Evolutionary conservation across 129 eudicot species (phyloP).

Genomic region (Dittrichia graveolens): DNA sequence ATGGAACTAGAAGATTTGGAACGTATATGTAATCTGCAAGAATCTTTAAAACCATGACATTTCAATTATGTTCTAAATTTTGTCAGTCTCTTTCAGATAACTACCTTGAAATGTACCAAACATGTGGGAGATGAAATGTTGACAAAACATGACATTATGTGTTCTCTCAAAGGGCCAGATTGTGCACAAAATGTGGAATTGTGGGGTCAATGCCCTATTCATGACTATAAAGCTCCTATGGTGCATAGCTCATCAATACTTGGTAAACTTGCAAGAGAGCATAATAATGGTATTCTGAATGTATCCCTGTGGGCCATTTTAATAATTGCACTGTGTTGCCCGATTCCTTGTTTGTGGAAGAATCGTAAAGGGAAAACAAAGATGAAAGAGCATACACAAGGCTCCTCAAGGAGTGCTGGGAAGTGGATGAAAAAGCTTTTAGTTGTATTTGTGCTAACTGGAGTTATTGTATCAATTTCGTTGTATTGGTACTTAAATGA

Average conservation of each 20-base stretch:
- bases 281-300: conserved; percentile 37
- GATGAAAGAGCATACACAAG: conserved; percentile 49
- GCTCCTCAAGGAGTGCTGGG: conserved; percentile 51
- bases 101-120: conserved; percentile 50
- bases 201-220: conserved; percentile 49
- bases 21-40: conserved; percentile 19
- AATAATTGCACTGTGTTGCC: conserved; percentile 46
- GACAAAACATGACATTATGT: conserved; percentile 29
- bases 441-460: conserved; percentile 43
- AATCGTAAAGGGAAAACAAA: conserved; percentile 37
- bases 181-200: conserved; percentile 28
- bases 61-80: conserved; percentile 16
- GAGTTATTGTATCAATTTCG: conserved; percentile 52
- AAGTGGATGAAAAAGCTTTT: conserved; percentile 70
- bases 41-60: conserved; percentile 22
- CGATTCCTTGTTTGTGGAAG: conserved; percentile 36
- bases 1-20: conserved; percentile 21
- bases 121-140: conserved; percentile 30
- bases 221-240: conserved; percentile 10
- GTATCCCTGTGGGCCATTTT: conserved; percentile 50
- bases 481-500: conserved; percentile 49
- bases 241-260: not conserved
- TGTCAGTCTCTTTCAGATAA: conserved; percentile 35
- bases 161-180: conserved; percentile 39
- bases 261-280: conserved; percentile 37